These are phyloP conservation scores for Spiromastix sp. DNA, from an alignment of 2,329 filamentous ascomycete genomes.

Conservation along the genomic window DNA sequence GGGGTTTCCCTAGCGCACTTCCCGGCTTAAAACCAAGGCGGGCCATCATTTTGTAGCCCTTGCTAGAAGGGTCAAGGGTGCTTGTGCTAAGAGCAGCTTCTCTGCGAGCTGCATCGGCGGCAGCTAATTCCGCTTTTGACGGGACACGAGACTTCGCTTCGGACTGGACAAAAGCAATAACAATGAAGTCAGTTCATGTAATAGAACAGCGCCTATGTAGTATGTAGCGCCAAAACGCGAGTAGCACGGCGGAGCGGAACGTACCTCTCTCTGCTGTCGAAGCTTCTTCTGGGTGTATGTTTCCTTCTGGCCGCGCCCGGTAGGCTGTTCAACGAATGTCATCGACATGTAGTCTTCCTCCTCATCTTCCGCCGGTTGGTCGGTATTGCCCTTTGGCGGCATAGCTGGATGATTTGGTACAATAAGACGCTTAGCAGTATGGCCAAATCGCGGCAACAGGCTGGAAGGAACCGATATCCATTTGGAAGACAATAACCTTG, in stretches of 20 bases:
- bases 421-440: too few species aligned
- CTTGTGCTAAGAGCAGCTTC: slow-evolving; percentile 69
- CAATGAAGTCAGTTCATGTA: slow-evolving; percentile 18
- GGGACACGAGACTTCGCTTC: slow-evolving; percentile 53
- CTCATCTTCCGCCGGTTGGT: slow-evolving; percentile 45
- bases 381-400: too few species aligned
- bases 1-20: slow-evolving; percentile 58
- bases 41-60: slow-evolving; percentile 93
- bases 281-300: slow-evolving; percentile 52
- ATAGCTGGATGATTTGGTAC: too few species aligned
- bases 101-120: slow-evolving; percentile 59
- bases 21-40: slow-evolving; percentile 84
- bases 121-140: slow-evolving; percentile 77
- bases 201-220: not conserved
- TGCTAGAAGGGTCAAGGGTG: slow-evolving; percentile 62
- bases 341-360: slow-evolving; percentile 98
- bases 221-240: too few species aligned
- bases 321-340: slow-evolving; percentile 61
- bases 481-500: too few species aligned
- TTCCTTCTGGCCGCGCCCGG: slow-evolving; percentile 37
- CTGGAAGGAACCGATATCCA: too few species aligned
- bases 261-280: slow-evolving; percentile 42
- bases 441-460: too few species aligned
- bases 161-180: slow-evolving; percentile 36
- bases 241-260: too few species aligned